Percentiles rank a stretch among this genome's conserved stretches.
Conservation (phyloP, 208 protist genomes). For the Trypanosoma platydactyli region DNA sequence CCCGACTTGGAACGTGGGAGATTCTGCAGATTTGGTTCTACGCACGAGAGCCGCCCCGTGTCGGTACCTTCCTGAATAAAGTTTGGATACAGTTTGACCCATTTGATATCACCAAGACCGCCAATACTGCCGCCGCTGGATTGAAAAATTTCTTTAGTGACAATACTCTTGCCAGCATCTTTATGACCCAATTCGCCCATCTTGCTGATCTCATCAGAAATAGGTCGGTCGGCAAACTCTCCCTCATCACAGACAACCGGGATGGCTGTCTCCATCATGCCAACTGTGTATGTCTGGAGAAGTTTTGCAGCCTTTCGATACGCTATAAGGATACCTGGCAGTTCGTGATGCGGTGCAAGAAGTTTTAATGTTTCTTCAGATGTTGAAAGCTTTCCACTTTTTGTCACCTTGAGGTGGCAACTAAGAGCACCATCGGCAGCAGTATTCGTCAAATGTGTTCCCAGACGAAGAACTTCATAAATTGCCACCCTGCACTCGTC, state of each 20-base stretch:
- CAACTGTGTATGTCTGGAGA: slow-evolving; percentile 87
- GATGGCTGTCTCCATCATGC: slow-evolving; percentile 78
- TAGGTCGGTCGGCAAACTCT: slow-evolving; percentile 24
- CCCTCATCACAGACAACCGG: slow-evolving; percentile 21
- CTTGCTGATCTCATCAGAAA: background rate
- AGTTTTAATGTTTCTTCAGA: slow-evolving; percentile 80
- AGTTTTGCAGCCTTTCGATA: slow-evolving; percentile 88
- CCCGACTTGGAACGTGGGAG: slow-evolving; percentile 53
- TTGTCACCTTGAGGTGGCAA: slow-evolving; percentile 55
- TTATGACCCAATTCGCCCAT: background rate
- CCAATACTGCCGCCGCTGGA: background rate
- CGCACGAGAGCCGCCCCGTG: slow-evolving; percentile 87
- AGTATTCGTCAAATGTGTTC: slow-evolving; percentile 41
- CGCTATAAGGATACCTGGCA: slow-evolving; percentile 67
- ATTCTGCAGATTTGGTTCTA: slow-evolving; percentile 90
- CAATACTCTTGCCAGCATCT: background rate
- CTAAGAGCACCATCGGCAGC: slow-evolving; percentile 8
- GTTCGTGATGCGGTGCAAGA: slow-evolving; percentile 71
- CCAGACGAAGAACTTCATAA: slow-evolving; percentile 87
- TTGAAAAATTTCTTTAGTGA: background rate
- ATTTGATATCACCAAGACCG: slow-evolving; percentile 9
- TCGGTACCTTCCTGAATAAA: slow-evolving; percentile 90
- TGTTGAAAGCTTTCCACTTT: slow-evolving; percentile 87
- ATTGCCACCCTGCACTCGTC: slow-evolving; percentile 80
- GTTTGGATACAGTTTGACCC: slow-evolving; percentile 58